phyloP scores from a whole-genome alignment of 75 land plant genomes.

The Sequoia sempervirens region DNA sequence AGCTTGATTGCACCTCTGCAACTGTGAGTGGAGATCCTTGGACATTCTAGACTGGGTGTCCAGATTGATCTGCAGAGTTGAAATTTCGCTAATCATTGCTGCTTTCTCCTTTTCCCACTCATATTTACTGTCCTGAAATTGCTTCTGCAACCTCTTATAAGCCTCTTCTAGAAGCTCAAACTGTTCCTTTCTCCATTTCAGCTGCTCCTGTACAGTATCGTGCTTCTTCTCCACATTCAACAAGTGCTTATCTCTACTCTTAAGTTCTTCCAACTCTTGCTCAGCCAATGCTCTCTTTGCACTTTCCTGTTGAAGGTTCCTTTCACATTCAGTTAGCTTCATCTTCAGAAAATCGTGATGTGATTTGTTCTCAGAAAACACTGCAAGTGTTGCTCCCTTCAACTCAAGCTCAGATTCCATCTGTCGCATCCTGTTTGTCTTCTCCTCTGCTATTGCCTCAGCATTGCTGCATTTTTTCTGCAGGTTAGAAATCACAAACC shows the following conservation, averaged over 20 bases:
- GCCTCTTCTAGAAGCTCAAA: slow-evolving; percentile 63
- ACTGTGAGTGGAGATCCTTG: slow-evolving; percentile 23
- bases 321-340: slow-evolving; percentile 10
- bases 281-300: not conserved
- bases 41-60: slow-evolving; percentile 40
- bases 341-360: slow-evolving; percentile 9
- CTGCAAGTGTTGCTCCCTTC: not conserved
- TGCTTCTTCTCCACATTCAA: slow-evolving; percentile 30
- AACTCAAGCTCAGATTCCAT: slow-evolving; percentile 5
- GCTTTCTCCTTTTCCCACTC: slow-evolving; percentile 57
- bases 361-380: not conserved
- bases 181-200: slow-evolving; percentile 69
- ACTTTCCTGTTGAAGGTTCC: not conserved
- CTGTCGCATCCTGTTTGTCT: not conserved
- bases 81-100: slow-evolving; percentile 25
- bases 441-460: slow-evolving; percentile 18
- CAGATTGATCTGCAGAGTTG: slow-evolving; percentile 29
- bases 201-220: slow-evolving; percentile 21
- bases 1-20: slow-evolving; percentile 60
- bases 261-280: slow-evolving; percentile 9
- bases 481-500: slow-evolving; percentile 14
- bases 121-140: slow-evolving; percentile 18
- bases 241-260: slow-evolving; percentile 31
- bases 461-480: slow-evolving; percentile 40
- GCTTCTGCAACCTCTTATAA: slow-evolving; percentile 29